phyloP scores from a whole-genome alignment of 208 protist genomes.

The Endotrypanum monterogeii region DNA sequence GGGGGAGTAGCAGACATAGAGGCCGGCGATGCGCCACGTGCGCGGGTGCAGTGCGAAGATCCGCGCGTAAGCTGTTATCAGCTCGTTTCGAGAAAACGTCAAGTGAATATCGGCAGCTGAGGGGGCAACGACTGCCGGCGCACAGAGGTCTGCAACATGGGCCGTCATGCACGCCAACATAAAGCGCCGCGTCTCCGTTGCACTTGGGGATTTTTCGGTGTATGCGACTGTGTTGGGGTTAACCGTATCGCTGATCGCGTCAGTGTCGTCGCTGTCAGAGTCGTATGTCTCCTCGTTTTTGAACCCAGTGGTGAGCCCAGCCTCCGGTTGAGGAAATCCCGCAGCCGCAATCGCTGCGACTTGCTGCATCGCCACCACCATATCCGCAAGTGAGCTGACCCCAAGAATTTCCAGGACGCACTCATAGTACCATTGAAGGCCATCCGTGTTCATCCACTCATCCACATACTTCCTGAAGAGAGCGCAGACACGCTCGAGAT shows the following conservation, averaged over 20 bases:
- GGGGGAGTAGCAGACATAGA: constrained; percentile 73
- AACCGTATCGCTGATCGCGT: constrained; percentile 30
- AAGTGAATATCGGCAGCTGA: constrained; percentile 43
- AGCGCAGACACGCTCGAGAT: constrained; percentile 40
- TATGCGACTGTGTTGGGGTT: constrained; percentile 8
- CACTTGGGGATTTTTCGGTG: neutral
- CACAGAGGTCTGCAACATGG: constrained; percentile 80
- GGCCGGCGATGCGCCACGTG: constrained; percentile 62
- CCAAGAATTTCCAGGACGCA: constrained; percentile 41
- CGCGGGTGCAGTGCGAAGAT: constrained; percentile 47
- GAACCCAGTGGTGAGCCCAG: neutral
- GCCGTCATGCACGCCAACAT: constrained; percentile 64
- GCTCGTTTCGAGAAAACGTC: constrained; percentile 63
- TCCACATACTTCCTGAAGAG: constrained; percentile 19
- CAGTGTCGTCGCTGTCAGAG: constrained; percentile 18
- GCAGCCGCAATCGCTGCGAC: neutral
- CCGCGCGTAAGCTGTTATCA: constrained; percentile 48
- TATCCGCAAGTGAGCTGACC: constrained; percentile 35
- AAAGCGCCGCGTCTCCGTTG: constrained; percentile 38
- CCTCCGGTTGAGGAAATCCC: neutral
- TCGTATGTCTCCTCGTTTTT: constrained; percentile 1
- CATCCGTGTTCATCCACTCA: constrained; percentile 20
- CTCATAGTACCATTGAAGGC: constrained; percentile 51
- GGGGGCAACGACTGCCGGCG: constrained; percentile 34
- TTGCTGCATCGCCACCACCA: constrained; percentile 44